Evolutionary conservation across 495 filamentous ascomycete genomes (phyloP).

Genomic region (Tuber borchii): DNA sequence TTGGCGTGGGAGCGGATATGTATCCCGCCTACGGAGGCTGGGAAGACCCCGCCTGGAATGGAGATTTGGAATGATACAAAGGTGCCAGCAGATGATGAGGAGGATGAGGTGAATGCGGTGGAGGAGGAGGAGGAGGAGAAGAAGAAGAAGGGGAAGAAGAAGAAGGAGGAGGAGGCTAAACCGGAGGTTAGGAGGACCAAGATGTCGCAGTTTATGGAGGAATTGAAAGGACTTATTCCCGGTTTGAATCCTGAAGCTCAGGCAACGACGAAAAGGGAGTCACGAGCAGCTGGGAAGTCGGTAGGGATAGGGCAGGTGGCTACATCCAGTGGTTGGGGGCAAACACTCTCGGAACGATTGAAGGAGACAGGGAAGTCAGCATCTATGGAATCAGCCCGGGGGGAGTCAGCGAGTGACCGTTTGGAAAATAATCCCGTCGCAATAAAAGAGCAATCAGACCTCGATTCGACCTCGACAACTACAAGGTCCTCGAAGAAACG

Average conservation of each 20-base stretch:
- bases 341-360: background rate
- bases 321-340: background rate
- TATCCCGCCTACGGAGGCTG: conserved; percentile 19
- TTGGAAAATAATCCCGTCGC: background rate
- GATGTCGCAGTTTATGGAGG: background rate
- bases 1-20: conserved; percentile 45
- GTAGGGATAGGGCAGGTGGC: background rate
- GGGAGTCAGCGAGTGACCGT: background rate
- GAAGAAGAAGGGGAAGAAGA: background rate
- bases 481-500: background rate
- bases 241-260: background rate
- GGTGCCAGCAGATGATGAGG: background rate
- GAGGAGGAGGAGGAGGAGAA: background rate
- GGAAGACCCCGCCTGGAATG: background rate
- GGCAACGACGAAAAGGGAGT: conserved; percentile 27
- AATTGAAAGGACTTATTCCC: background rate
- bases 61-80: conserved; percentile 6
- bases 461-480: background rate
- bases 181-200: background rate
- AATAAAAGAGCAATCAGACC: background rate
- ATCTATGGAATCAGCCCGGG: background rate
- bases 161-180: background rate
- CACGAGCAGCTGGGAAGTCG: background rate
- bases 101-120: background rate
- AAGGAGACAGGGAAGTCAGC: background rate